Evolutionary conservation across 2,329 filamentous ascomycete species (phyloP).

Genomic region (Hypoxylon sp.): DNA sequence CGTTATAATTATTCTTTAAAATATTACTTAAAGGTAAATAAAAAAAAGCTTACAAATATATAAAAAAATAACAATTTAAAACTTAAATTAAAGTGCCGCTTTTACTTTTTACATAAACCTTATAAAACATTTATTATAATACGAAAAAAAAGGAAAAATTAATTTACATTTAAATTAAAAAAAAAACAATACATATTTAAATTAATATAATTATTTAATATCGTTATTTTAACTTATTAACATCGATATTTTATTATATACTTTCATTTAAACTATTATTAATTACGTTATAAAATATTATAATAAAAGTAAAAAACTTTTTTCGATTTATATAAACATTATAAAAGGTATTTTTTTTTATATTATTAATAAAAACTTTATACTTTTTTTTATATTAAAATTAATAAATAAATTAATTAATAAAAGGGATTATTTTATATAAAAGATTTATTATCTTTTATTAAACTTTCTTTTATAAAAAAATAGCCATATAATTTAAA

Average conservation of each 20-base stretch:
- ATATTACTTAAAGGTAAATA: conserved; percentile 8
- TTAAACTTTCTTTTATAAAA: too few species aligned
- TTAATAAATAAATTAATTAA: too few species aligned
- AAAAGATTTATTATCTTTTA: too few species aligned
- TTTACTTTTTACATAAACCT: neutral
- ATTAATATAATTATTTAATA: conserved; percentile 1
- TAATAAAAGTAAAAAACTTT: neutral
- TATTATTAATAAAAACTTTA: conserved; percentile 4
- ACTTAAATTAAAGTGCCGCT: neutral
- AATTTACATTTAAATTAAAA: neutral
- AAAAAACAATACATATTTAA: neutral
- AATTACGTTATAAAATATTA: conserved; percentile 10
- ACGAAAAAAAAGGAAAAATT: neutral
- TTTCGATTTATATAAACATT: neutral
- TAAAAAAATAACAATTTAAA: neutral
- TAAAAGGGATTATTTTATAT: too few species aligned
- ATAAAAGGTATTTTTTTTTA: neutral
- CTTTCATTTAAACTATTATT: neutral
- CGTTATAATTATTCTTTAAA: neutral
- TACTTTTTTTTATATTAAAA: conserved; percentile 3
- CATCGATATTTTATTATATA: conserved; percentile 1
- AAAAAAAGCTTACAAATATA: neutral
- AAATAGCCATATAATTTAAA: too few species aligned
- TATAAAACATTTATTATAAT: conserved; percentile 2
- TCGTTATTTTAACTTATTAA: conserved; percentile 1